Conservation (phyloP, 2,329 filamentous ascomycete genomes). For the Arachnomyces sp. region DNA sequence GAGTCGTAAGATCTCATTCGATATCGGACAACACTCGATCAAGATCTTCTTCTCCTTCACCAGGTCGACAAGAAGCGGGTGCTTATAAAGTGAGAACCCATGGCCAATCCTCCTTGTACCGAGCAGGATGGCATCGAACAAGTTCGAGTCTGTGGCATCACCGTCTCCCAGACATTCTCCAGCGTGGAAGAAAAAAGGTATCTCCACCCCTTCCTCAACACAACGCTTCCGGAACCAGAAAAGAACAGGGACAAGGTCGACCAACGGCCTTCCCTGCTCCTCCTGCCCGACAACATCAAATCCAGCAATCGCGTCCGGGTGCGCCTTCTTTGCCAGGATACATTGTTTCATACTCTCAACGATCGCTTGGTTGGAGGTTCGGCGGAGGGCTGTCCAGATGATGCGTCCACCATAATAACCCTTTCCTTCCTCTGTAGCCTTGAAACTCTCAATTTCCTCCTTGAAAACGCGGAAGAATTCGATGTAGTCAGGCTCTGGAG, state of each 20-base stretch:
- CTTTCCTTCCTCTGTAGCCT: constrained; percentile 58
- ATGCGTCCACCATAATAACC: constrained; percentile 76
- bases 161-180: constrained; percentile 80
- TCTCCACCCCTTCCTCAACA: constrained; percentile 63
- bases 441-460: constrained; percentile 72
- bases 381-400: constrained; percentile 73
- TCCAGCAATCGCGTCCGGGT: constrained; percentile 37
- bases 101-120: constrained; percentile 86
- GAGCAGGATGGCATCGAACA: constrained; percentile 81
- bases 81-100: constrained; percentile 80
- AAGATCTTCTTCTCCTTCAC: constrained; percentile 82
- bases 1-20: constrained; percentile 76
- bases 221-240: constrained; percentile 93
- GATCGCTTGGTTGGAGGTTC: constrained; percentile 55
- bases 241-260: constrained; percentile 70
- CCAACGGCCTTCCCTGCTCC: constrained; percentile 65
- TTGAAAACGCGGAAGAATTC: constrained; percentile 64
- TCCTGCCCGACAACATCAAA: constrained; percentile 90
- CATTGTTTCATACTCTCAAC: constrained; percentile 80
- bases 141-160: constrained; percentile 66
- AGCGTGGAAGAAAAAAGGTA: constrained; percentile 95
- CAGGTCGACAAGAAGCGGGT: constrained; percentile 80
- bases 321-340: constrained; percentile 64
- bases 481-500: constrained; percentile 57
- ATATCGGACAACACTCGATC: constrained; percentile 83